Evolutionary conservation across 2,329 filamentous ascomycete genomes (phyloP).

Genomic region (Amylocarpus encephaloides): DNA sequence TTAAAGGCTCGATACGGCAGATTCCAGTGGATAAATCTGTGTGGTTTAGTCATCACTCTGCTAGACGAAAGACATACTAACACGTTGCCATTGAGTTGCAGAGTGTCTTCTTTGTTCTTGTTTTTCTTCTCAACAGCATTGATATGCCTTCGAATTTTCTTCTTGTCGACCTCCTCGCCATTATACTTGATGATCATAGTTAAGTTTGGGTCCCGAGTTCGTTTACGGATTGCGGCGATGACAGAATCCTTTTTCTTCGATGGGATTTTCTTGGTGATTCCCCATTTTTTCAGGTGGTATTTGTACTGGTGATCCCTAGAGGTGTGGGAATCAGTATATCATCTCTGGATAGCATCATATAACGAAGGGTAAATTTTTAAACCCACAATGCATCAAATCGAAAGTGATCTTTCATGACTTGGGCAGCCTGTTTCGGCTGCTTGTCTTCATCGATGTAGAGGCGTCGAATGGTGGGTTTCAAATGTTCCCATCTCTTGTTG

Average conservation of each 20-base stretch:
- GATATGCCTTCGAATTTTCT: conserved; percentile 26
- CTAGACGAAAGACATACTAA: not conserved
- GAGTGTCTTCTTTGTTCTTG: not conserved
- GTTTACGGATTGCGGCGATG: conserved; percentile 18
- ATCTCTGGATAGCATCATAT: not conserved
- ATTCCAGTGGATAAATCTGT: conserved; percentile 10
- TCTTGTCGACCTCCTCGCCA: conserved; percentile 24
- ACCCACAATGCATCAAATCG: conserved; percentile 9
- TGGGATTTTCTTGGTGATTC: conserved; percentile 26
- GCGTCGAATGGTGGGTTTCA: not conserved
- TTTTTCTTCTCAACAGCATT: conserved; percentile 14
- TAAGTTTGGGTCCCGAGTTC: conserved; percentile 16
- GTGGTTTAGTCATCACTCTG: not conserved
- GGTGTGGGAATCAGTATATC: not conserved
- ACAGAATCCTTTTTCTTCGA: conserved; percentile 19
- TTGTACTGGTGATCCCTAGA: conserved; percentile 31
- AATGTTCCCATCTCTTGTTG: not conserved
- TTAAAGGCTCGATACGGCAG: conserved; percentile 5
- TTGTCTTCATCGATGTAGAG: not conserved
- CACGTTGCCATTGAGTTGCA: conserved; percentile 8
- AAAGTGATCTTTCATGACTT: conserved; percentile 7
- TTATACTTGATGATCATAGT: conserved; percentile 19
- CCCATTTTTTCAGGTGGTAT: conserved; percentile 32
- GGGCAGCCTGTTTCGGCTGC: not conserved
- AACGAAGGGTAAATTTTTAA: not conserved